phyloP scores from a whole-genome alignment of 768 basidiomycete species.

The Leucosporidium yakuticum region DNA sequence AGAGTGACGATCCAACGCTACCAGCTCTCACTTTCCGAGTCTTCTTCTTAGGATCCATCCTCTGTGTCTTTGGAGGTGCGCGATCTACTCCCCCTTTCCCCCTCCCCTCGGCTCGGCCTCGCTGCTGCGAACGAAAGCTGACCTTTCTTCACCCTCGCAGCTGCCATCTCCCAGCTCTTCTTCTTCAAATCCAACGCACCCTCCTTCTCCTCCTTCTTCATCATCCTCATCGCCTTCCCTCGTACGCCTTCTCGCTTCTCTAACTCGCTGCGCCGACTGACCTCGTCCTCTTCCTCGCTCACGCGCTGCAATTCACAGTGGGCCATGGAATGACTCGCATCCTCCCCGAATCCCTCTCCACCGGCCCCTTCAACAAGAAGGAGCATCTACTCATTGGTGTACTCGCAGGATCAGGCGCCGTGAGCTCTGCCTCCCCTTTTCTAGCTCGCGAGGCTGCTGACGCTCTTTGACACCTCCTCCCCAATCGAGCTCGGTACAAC shows the following conservation, averaged over 20 bases:
- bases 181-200: conserved; percentile 40
- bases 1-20: conserved; percentile 38
- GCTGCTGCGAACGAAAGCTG: background rate
- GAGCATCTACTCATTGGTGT: conserved; percentile 36
- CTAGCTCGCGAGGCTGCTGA: background rate
- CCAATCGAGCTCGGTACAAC: background rate
- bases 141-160: conserved; percentile 15
- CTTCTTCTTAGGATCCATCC: conserved; percentile 28
- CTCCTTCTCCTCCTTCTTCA: conserved; percentile 27
- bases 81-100: background rate
- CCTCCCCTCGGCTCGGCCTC: background rate
- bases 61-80: conserved; percentile 32
- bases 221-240: conserved; percentile 31
- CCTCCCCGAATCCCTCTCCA: conserved; percentile 37
- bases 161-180: conserved; percentile 40
- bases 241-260: background rate
- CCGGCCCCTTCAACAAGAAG: conserved; percentile 39
- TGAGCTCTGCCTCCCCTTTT: background rate
- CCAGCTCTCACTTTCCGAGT: conserved; percentile 39
- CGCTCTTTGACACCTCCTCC: background rate
- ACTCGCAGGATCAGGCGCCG: too few species aligned
- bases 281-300: background rate
- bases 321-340: conserved; percentile 34
- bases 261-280: background rate
- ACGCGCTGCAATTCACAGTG: background rate